A percentile compares a stretch with the other conserved stretches of the same genome.
Evolutionary conservation across 2,329 filamentous ascomycete species (phyloP).

Genomic region (Cadophora sp.): DNA sequence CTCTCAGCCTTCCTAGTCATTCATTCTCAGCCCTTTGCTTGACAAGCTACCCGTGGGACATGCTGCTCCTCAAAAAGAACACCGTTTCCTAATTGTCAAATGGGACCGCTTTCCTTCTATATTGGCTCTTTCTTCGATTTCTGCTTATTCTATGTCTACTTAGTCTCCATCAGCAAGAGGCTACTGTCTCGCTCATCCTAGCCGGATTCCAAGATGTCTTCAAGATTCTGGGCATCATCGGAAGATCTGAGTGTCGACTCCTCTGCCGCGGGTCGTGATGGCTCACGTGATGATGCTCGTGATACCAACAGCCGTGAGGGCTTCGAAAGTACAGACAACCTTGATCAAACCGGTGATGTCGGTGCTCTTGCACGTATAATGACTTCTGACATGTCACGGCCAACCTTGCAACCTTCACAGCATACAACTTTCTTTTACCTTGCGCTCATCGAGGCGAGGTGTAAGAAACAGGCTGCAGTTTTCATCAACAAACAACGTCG

Average conservation of each 20-base stretch:
- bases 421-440: conserved; percentile 40
- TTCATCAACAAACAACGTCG: conserved; percentile 36
- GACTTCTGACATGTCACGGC: conserved; percentile 25
- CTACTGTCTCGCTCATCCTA: background rate
- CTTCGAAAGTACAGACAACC: background rate
- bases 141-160: conserved; percentile 2
- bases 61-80: conserved; percentile 18
- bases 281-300: conserved; percentile 23
- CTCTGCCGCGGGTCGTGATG: conserved; percentile 12
- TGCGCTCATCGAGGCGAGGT: conserved; percentile 43
- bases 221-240: conserved; percentile 31
- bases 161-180: background rate
- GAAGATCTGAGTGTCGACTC: conserved; percentile 31
- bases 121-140: background rate
- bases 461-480: conserved; percentile 38
- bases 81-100: background rate
- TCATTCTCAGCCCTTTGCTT: conserved; percentile 34
- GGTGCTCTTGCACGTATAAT: conserved; percentile 23
- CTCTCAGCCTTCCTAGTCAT: conserved; percentile 8
- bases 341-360: background rate
- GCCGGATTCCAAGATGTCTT: conserved; percentile 26
- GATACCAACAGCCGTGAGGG: background rate
- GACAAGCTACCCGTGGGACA: conserved; percentile 24
- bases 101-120: background rate
- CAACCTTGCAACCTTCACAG: conserved; percentile 33